Percentiles rank a stretch among this genome's conserved stretches.
Evolutionary conservation across 208 protist species (phyloP).

Genomic region (Spironucleus salmonicida): DNA sequence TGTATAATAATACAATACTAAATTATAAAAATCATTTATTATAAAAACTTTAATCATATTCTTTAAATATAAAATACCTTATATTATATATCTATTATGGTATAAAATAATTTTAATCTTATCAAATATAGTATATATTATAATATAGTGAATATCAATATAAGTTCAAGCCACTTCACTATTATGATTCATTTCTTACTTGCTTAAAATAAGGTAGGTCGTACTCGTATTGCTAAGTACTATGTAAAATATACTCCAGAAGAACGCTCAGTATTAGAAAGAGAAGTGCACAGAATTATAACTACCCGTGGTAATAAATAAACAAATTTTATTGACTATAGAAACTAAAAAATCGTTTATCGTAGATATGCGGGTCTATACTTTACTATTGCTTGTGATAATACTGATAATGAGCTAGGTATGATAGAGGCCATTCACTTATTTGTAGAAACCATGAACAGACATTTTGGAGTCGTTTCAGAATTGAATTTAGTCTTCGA

Average conservation of each 20-base stretch:
- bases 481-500: constrained; percentile 98
- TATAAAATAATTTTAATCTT: too few relatives aligned
- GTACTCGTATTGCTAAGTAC: constrained; percentile 92
- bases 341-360: constrained; percentile 84
- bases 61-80: too few relatives aligned
- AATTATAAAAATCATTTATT: too few relatives aligned
- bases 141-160: too few relatives aligned
- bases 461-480: constrained; percentile 97
- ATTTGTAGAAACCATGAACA: constrained; percentile 78
- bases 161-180: too few relatives aligned
- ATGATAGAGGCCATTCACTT: constrained; percentile 91
- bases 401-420: constrained; percentile 87
- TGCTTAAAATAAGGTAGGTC: constrained; percentile 90
- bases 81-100: too few relatives aligned
- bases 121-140: too few relatives aligned
- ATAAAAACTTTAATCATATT: too few relatives aligned
- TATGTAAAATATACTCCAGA: constrained; percentile 77
- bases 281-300: constrained; percentile 78
- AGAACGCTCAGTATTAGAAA: constrained; percentile 71
- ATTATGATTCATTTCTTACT: constrained; percentile 92
- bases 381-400: constrained; percentile 89
- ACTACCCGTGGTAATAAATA: constrained; percentile 66
- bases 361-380: constrained; percentile 94
- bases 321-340: constrained; percentile 82
- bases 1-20: too few relatives aligned